Evolutionary conservation across 2,329 filamentous ascomycete species (phyloP).

Genomic region (Cladophialophora psammophila): DNA sequence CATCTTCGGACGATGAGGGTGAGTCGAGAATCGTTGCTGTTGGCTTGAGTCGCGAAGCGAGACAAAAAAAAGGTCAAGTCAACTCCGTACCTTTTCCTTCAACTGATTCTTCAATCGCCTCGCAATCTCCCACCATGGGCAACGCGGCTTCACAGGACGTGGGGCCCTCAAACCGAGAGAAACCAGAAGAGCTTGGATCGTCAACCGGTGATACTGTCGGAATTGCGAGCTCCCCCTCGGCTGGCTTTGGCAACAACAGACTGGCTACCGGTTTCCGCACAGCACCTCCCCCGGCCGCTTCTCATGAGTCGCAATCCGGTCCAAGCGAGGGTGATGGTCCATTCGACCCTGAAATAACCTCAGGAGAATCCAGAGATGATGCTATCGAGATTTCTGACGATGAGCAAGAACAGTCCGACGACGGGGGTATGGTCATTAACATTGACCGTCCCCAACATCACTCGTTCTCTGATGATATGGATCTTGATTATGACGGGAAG

Average conservation of each 20-base stretch:
- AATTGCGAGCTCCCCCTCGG: background rate
- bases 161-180: background rate
- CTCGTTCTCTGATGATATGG: slow-evolving; percentile 26
- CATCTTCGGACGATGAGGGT: slow-evolving; percentile 45
- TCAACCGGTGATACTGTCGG: background rate
- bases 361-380: slow-evolving; percentile 28
- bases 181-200: background rate
- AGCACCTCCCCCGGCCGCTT: background rate
- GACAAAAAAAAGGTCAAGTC: slow-evolving; percentile 28
- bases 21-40: slow-evolving; percentile 58
- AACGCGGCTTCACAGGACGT: slow-evolving; percentile 6
- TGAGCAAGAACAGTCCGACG: slow-evolving; percentile 40
- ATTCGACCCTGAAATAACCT: background rate
- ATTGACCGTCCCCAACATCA: slow-evolving; percentile 42
- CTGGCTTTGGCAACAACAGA: slow-evolving; percentile 38
- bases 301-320: background rate
- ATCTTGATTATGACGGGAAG: slow-evolving; percentile 20
- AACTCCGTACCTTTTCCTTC: slow-evolving; percentile 7
- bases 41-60: slow-evolving; percentile 47
- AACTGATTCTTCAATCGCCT: slow-evolving; percentile 2
- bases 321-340: background rate
- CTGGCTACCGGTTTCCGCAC: slow-evolving; percentile 35
- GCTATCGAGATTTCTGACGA: slow-evolving; percentile 43
- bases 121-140: slow-evolving; percentile 17
- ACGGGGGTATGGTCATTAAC: slow-evolving; percentile 54